Conservation (phyloP, 345 rosid genomes). For the Excoecaria cochinchinensis region DNA sequence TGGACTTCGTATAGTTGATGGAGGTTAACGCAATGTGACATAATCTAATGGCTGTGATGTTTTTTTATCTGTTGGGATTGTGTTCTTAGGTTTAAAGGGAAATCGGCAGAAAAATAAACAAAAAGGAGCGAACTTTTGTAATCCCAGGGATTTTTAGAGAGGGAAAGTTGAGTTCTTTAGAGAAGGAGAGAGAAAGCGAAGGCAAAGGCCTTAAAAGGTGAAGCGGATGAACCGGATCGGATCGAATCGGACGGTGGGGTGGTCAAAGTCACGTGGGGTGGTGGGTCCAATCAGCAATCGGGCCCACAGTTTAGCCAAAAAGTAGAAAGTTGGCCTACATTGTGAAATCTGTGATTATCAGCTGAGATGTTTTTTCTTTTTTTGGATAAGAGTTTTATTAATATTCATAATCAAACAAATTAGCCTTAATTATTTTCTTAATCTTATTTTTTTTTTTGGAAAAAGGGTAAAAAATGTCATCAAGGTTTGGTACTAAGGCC, state of each 20-base stretch:
- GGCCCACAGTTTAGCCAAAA: neutral
- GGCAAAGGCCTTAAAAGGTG: slow-evolving; percentile 32
- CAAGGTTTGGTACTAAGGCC: no score
- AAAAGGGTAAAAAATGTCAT: neutral
- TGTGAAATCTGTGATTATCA: neutral
- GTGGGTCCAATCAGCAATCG: neutral
- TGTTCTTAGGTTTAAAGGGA: neutral
- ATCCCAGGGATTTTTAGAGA: neutral
- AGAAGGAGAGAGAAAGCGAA: slow-evolving; percentile 14
- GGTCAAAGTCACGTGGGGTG: slow-evolving; percentile 16
- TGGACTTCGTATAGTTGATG: slow-evolving; percentile 28
- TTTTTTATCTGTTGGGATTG: neutral
- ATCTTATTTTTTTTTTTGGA: neutral
- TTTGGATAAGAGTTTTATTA: neutral
- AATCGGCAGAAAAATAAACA: neutral
- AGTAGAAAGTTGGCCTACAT: neutral
- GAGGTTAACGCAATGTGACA: slow-evolving; percentile 28
- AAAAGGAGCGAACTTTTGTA: neutral
- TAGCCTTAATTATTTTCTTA: no score
- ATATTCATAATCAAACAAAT: no score
- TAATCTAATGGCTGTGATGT: slow-evolving; percentile 37
- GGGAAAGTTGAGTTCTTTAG: slow-evolving; percentile 1
- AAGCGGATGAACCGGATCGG: slow-evolving; percentile 19
- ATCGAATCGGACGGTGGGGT: slow-evolving; percentile 14
- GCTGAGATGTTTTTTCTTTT: neutral